Percentiles rank a stretch among this genome's conserved stretches.
phyloP scores from a whole-genome alignment of 441 rosid genomes.

The Euphorbia celastroides region DNA sequence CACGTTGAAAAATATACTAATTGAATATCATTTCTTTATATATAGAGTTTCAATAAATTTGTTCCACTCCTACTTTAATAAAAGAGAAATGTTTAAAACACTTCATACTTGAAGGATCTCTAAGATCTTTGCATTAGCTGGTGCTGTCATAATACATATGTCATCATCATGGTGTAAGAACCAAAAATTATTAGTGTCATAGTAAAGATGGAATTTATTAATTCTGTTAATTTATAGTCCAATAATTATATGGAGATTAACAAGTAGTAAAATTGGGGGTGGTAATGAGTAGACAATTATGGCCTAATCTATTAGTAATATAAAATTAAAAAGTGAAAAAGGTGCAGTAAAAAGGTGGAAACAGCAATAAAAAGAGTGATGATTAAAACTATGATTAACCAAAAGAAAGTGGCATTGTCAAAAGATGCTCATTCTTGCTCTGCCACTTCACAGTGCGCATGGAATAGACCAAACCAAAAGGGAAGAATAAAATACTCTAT shows the following conservation, averaged over 20 bases:
- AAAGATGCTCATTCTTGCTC: too few relatives aligned
- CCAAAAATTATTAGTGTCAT: not conserved
- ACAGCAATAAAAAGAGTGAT: too few relatives aligned
- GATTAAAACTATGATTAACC: too few relatives aligned
- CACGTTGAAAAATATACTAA: too few relatives aligned
- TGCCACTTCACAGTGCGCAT: too few relatives aligned
- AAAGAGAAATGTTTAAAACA: not conserved
- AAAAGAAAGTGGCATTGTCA: too few relatives aligned
- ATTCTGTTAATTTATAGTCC: not conserved
- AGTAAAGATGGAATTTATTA: not conserved
- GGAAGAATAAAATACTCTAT: too few relatives aligned
- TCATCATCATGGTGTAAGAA: not conserved
- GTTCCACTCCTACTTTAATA: too few relatives aligned
- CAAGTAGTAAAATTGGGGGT: not conserved
- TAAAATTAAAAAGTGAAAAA: not conserved
- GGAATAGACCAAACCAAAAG: too few relatives aligned
- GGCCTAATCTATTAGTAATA: not conserved
- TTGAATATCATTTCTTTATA: too few relatives aligned
- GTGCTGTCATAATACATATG: slow-evolving; percentile 4
- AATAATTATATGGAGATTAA: not conserved
- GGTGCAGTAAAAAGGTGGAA: slow-evolving; percentile 19
- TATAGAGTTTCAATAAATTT: too few relatives aligned
- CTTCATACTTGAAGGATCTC: too few relatives aligned
- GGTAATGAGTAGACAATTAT: not conserved
- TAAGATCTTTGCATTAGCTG: not conserved